Percentiles rank a stretch among this genome's conserved stretches.
Evolutionary conservation across 371 early-diverging fungal genomes (phyloP).

Genomic region (Fennellomyces sp.): DNA sequence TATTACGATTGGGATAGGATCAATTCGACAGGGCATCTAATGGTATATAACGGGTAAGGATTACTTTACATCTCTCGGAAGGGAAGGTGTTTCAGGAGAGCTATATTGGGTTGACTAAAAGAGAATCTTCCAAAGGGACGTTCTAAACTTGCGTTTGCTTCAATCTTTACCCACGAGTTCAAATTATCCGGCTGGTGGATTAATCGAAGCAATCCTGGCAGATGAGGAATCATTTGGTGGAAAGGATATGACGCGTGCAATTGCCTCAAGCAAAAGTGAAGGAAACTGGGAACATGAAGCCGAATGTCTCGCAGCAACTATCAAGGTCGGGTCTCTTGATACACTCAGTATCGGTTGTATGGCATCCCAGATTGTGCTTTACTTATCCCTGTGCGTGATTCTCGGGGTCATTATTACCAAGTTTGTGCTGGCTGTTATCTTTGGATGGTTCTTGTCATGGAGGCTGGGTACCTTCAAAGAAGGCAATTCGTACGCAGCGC

Average conservation of each 20-base stretch:
- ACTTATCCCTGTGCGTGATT: constrained; percentile 63
- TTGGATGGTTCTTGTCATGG: constrained; percentile 75
- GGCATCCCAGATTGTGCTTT: constrained; percentile 67
- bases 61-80: neutral
- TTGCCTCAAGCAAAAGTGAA: constrained; percentile 18
- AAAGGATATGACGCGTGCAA: constrained; percentile 36
- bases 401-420: constrained; percentile 67
- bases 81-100: neutral
- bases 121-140: constrained; percentile 23
- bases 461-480: constrained; percentile 61
- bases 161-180: constrained; percentile 29
- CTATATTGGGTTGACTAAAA: neutral
- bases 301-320: constrained; percentile 63
- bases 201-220: constrained; percentile 27
- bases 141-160: constrained; percentile 39
- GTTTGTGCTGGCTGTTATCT: constrained; percentile 74
- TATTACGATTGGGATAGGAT: constrained; percentile 77
- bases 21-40: constrained; percentile 38
- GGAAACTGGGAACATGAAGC: constrained; percentile 33
- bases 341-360: constrained; percentile 74
- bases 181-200: constrained; percentile 22
- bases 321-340: constrained; percentile 73
- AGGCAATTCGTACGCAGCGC: constrained; percentile 48
- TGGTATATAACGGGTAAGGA: constrained; percentile 73
- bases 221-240: constrained; percentile 26